These are phyloP conservation scores for Phytophthora podocarpi DNA, from an alignment of 352 stramenopile species.

Conservation along the genomic window DNA sequence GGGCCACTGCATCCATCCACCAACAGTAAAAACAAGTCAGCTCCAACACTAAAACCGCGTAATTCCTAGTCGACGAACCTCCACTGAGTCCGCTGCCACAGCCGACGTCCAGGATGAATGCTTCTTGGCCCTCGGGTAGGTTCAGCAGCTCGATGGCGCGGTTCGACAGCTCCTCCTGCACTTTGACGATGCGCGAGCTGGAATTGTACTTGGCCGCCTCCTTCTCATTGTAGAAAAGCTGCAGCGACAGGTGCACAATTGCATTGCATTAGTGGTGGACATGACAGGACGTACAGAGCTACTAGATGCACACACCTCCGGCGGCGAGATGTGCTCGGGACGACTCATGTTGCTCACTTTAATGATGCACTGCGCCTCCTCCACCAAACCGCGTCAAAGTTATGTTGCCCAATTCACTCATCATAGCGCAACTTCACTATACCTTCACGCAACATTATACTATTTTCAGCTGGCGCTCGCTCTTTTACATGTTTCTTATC, in stretches of 20 bases:
- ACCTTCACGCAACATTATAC: not conserved
- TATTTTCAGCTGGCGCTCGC: constrained; percentile 24
- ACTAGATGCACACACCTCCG: constrained; percentile 55
- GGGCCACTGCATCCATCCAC: constrained; percentile 66
- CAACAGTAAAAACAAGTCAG: constrained; percentile 23
- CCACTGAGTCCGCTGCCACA: constrained; percentile 97
- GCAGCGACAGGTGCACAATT: constrained; percentile 3
- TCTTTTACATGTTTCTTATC: constrained; percentile 34
- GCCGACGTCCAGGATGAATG: constrained; percentile 96
- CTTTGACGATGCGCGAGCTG: constrained; percentile 92
- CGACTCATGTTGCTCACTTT: constrained; percentile 68
- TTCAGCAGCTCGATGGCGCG: constrained; percentile 98
- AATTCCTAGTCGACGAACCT: constrained; percentile 42
- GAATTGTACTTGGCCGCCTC: constrained; percentile 94
- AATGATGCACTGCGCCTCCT: constrained; percentile 25
- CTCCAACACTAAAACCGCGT: not conserved
- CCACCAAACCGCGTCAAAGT: constrained; percentile 16
- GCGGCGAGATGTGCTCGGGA: constrained; percentile 85
- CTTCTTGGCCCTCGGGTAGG: constrained; percentile 83
- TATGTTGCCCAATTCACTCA: not conserved
- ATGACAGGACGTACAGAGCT: not conserved
- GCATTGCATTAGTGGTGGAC: not conserved
- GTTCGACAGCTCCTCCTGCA: constrained; percentile 95
- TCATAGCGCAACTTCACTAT: not conserved
- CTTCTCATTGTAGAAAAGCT: constrained; percentile 94